These are phyloP conservation scores for Pseudocercospora cruenta DNA, from an alignment of 2,329 filamentous ascomycete species.

Conservation along the genomic window DNA sequence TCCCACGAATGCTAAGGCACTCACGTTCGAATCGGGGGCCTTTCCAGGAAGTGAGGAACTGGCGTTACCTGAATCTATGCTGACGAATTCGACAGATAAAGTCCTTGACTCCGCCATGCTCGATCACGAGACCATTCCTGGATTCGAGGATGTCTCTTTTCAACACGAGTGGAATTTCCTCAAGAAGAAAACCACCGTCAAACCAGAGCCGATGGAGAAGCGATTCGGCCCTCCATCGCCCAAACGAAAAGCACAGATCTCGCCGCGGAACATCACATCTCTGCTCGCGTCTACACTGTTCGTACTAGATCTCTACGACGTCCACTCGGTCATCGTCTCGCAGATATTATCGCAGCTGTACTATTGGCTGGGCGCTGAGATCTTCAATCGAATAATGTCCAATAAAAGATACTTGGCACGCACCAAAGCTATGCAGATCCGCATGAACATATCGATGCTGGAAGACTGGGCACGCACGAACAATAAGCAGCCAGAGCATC, in stretches of 20 bases:
- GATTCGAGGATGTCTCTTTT: slow-evolving; percentile 94
- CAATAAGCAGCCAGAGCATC: slow-evolving; percentile 93
- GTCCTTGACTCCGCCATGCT: slow-evolving; percentile 91
- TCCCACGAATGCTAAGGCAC: not conserved
- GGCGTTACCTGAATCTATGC: not conserved
- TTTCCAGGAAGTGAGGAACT: not conserved
- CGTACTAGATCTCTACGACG: slow-evolving; percentile 96
- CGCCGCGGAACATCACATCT: slow-evolving; percentile 93
- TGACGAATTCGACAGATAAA: slow-evolving; percentile 61
- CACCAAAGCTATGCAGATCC: slow-evolving; percentile 99
- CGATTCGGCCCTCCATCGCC: slow-evolving; percentile 90
- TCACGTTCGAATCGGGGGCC: not conserved
- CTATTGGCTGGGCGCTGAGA: slow-evolving; percentile 94
- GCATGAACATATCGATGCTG: slow-evolving; percentile 94
- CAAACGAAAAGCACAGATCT: slow-evolving; percentile 86
- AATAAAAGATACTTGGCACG: slow-evolving; percentile 91
- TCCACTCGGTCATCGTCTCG: slow-evolving; percentile 92
- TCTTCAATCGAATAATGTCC: slow-evolving; percentile 98
- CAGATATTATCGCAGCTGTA: slow-evolving; percentile 91
- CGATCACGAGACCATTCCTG: slow-evolving; percentile 96
- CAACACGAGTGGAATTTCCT: slow-evolving; percentile 99
- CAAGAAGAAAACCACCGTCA: slow-evolving; percentile 85
- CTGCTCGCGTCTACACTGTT: slow-evolving; percentile 94
- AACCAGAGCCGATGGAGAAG: slow-evolving; percentile 86
- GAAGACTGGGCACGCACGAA: slow-evolving; percentile 96